Evolutionary conservation across 2,329 filamentous ascomycete species (phyloP).

Genomic region (Pseudopyrenochaeta lycopersici): DNA sequence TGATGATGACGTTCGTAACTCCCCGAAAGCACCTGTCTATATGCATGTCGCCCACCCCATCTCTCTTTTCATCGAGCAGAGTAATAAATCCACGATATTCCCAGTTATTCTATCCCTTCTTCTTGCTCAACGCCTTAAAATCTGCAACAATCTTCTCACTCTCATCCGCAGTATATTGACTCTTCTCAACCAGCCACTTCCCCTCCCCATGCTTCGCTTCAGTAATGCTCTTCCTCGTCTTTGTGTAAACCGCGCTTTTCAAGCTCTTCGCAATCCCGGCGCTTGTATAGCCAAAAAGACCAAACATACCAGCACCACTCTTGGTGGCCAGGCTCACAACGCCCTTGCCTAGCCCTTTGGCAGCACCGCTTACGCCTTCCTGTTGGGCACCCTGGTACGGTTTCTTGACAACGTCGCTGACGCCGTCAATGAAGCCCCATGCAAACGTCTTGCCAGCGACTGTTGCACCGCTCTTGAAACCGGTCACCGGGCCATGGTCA

Average conservation of each 20-base stretch:
- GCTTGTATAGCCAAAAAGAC: slow-evolving; percentile 42
- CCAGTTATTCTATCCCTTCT: background rate
- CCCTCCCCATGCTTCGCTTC: slow-evolving; percentile 12
- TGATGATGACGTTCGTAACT: too few relatives aligned
- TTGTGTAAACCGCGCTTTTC: slow-evolving; percentile 5
- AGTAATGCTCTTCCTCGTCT: slow-evolving; percentile 11
- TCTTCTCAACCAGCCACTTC: slow-evolving; percentile 11
- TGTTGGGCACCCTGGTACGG: slow-evolving; percentile 72
- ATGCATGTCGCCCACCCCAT: too few relatives aligned
- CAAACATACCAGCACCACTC: slow-evolving; percentile 22
- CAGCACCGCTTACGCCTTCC: slow-evolving; percentile 68
- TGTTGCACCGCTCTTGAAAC: slow-evolving; percentile 73
- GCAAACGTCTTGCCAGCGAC: slow-evolving; percentile 79
- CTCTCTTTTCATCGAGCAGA: too few relatives aligned
- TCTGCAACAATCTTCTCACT: background rate
- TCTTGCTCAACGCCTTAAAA: background rate
- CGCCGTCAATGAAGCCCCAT: slow-evolving; percentile 77
- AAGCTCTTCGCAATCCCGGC: slow-evolving; percentile 60
- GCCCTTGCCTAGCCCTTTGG: slow-evolving; percentile 46
- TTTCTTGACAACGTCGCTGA: slow-evolving; percentile 78
- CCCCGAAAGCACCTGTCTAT: too few relatives aligned
- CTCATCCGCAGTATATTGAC: background rate
- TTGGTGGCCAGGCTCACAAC: slow-evolving; percentile 17
- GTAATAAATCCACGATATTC: too few relatives aligned
- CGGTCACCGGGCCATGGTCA: slow-evolving; percentile 75